These are phyloP conservation scores for Solanum bulbocastanum DNA, from an alignment of 257 asterid genomes.

Conservation along the genomic window DNA sequence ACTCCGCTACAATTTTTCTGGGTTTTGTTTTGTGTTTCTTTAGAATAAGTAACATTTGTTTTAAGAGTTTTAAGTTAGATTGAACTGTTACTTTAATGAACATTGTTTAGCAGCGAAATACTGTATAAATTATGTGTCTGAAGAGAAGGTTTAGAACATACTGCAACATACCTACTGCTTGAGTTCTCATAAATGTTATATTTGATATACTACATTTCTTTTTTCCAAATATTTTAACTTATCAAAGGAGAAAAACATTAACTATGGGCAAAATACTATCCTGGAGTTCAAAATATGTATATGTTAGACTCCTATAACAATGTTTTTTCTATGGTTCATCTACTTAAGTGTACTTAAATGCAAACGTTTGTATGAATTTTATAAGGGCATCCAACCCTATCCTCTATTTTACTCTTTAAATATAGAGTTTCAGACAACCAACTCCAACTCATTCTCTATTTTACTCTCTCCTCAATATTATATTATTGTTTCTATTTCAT, in stretches of 20 bases:
- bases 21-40: conserved; percentile 3
- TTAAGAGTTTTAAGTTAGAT: conserved; percentile 7
- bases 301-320: background rate
- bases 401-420: too few species aligned
- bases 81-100: background rate
- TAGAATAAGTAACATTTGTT: conserved; percentile 1
- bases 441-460: too few species aligned
- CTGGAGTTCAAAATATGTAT: background rate
- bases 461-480: too few species aligned
- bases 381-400: background rate
- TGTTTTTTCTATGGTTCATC: background rate
- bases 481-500: too few species aligned
- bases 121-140: conserved; percentile 20
- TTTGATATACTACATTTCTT: background rate
- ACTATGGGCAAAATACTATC: background rate
- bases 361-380: background rate
- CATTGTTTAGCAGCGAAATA: conserved; percentile 4
- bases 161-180: background rate
- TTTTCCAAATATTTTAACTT: background rate
- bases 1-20: background rate
- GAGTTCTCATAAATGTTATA: background rate
- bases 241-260: background rate
- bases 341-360: background rate
- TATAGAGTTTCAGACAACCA: too few species aligned
- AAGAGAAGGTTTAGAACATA: background rate